Evolutionary conservation across 2,329 filamentous ascomycete species (phyloP).

Genomic region (Verticillium albo-atrum): DNA sequence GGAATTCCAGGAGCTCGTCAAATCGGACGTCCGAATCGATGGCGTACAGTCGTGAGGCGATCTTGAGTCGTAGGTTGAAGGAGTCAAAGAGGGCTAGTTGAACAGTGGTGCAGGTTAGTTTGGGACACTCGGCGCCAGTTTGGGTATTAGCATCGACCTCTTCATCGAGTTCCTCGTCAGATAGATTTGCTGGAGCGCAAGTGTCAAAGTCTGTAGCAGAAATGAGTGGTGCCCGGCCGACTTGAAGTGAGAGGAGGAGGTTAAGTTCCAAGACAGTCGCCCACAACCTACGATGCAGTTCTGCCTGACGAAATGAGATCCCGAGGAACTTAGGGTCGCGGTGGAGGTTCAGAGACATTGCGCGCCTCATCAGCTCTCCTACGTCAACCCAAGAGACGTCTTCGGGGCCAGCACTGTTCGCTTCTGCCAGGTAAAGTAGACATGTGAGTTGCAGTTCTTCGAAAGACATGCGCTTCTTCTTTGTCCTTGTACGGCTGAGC

Average conservation of each 20-base stretch:
- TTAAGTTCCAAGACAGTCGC: constrained; percentile 49
- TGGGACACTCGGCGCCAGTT: neutral
- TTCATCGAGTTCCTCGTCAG: constrained; percentile 44
- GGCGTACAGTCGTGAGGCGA: constrained; percentile 41
- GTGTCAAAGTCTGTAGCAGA: constrained; percentile 44
- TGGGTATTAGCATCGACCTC: constrained; percentile 33
- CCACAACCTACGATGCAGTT: constrained; percentile 50
- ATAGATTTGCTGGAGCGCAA: constrained; percentile 39
- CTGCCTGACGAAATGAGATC: constrained; percentile 5
- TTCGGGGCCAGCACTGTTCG: constrained; percentile 38
- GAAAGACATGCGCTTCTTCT: constrained; percentile 39
- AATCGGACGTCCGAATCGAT: constrained; percentile 36
- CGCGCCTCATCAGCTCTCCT: constrained; percentile 43
- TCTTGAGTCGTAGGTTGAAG: constrained; percentile 34
- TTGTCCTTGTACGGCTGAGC: constrained; percentile 39
- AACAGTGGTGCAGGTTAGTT: constrained; percentile 40
- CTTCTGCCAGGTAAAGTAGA: constrained; percentile 43
- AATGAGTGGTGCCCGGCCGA: constrained; percentile 44
- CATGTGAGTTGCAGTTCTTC: constrained; percentile 45
- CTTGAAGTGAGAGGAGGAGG: constrained; percentile 45
- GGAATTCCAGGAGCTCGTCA: constrained; percentile 34
- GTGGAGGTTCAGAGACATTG: constrained; percentile 54
- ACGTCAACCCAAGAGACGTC: constrained; percentile 48
- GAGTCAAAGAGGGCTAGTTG: constrained; percentile 40
- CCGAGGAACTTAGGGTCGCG: constrained; percentile 43